Evolutionary conservation across 176 grass and related monocot genomes (phyloP).

Genomic region (Rhipidocladum racemiflorum): DNA sequence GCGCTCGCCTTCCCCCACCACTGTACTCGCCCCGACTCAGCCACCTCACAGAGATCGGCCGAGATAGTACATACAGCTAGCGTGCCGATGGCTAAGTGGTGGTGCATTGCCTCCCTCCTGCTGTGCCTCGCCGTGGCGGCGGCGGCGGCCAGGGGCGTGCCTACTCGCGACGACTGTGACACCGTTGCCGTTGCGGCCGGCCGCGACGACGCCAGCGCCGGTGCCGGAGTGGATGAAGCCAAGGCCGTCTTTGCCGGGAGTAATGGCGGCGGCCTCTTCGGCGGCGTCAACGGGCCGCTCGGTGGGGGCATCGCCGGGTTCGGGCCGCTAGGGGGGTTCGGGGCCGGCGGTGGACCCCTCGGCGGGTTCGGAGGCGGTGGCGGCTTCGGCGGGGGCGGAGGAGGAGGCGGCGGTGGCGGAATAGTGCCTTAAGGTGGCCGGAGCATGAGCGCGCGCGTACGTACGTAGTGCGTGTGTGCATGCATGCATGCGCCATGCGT

Average conservation of each 20-base stretch:
- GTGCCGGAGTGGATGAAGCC: conserved; percentile 15
- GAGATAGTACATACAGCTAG: background rate
- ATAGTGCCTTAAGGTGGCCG: conserved; percentile 2
- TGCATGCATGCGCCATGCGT: background rate
- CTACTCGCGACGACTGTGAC: background rate
- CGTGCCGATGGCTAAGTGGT: conserved; percentile 27
- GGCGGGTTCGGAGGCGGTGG: conserved; percentile 35
- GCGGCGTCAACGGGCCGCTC: conserved; percentile 40
- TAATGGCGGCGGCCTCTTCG: conserved; percentile 31
- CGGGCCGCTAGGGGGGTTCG: conserved; percentile 23
- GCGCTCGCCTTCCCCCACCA: background rate
- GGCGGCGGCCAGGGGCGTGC: conserved; percentile 1
- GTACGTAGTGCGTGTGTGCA: background rate
- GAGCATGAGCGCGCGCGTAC: background rate
- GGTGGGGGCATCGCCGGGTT: conserved; percentile 29
- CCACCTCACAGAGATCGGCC: background rate
- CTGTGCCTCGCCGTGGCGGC: conserved; percentile 36
- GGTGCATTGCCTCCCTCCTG: conserved; percentile 27
- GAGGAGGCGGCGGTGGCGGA: conserved; percentile 18
- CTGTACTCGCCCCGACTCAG: background rate
- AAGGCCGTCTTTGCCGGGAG: conserved; percentile 31
- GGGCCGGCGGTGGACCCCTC: conserved; percentile 28
- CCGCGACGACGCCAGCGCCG: background rate
- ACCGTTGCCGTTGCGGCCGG: background rate
- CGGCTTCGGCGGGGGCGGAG: conserved; percentile 33